Conservation (phyloP, 192 early-diverging fungal genomes). For the Chytriomyces sp. region DNA sequence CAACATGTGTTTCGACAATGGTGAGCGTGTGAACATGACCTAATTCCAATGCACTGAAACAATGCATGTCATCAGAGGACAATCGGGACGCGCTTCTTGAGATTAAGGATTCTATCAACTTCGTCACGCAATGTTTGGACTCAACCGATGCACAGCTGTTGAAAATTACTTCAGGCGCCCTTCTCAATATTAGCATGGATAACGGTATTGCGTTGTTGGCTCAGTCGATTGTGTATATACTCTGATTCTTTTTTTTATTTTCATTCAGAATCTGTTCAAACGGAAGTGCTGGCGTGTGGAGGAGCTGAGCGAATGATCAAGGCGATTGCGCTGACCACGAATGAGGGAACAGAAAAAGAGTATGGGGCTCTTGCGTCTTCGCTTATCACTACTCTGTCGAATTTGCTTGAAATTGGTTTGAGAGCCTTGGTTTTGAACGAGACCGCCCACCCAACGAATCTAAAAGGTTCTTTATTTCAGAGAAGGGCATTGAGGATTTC, state of each 20-base stretch:
- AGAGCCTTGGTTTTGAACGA: neutral
- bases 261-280: conserved; percentile 49
- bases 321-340: conserved; percentile 29
- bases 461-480: conserved; percentile 20
- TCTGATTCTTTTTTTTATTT: conserved; percentile 12
- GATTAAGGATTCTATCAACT: conserved; percentile 23
- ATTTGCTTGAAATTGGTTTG: conserved; percentile 48
- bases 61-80: conserved; percentile 35
- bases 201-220: conserved; percentile 39
- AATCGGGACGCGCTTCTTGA: conserved; percentile 50
- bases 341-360: conserved; percentile 4
- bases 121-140: conserved; percentile 34
- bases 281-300: conserved; percentile 19
- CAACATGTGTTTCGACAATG: conserved; percentile 60
- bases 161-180: conserved; percentile 43
- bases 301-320: conserved; percentile 34
- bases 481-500: conserved; percentile 45
- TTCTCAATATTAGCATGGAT: conserved; percentile 61
- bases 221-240: neutral
- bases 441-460: neutral
- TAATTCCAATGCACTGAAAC: neutral
- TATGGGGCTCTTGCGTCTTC: conserved; percentile 15
- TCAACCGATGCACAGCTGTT: conserved; percentile 35
- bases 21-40: conserved; percentile 6
- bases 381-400: conserved; percentile 40